Conservation (phyloP, 2,329 filamentous ascomycete species). For the Pestalotiopsis sp. region DNA sequence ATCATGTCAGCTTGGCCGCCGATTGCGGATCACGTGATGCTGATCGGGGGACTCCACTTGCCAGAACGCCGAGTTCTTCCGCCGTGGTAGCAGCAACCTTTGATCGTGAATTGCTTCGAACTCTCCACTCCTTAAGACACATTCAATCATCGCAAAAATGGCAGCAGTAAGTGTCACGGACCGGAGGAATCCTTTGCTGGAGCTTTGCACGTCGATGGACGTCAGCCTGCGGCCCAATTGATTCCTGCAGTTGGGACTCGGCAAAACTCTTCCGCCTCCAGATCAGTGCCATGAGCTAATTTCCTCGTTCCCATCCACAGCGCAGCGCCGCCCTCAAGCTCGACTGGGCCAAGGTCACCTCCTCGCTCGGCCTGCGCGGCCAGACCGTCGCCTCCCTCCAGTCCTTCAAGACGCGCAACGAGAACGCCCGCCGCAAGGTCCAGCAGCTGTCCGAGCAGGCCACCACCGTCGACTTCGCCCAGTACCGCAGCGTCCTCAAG, state of each 20-base stretch:
- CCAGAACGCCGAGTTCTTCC: conserved; percentile 31
- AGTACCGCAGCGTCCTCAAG: conserved; percentile 92
- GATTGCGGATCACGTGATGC: not conserved
- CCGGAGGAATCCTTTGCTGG: conserved; percentile 24
- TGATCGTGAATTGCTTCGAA: conserved; percentile 47
- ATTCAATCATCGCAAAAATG: conserved; percentile 60
- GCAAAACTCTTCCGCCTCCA: conserved; percentile 13
- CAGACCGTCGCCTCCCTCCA: conserved; percentile 89
- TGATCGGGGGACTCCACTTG: not conserved
- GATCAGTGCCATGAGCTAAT: conserved; percentile 52
- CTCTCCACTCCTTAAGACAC: conserved; percentile 48
- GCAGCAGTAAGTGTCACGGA: conserved; percentile 61
- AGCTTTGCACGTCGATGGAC: not conserved
- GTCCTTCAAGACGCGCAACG: conserved; percentile 99
- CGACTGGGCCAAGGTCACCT: conserved; percentile 96
- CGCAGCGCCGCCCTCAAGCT: conserved; percentile 98
- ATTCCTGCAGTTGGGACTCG: conserved; percentile 13
- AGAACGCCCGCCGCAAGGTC: conserved; percentile 95
- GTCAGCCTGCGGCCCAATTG: conserved; percentile 21
- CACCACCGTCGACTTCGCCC: conserved; percentile 85
- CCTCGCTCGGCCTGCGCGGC: conserved; percentile 93
- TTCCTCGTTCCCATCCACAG: conserved; percentile 54
- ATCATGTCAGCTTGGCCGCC: conserved; percentile 16
- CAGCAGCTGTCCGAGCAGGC: conserved; percentile 80
- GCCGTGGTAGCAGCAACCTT: conserved; percentile 47